A percentile compares a stretch with the other conserved stretches of the same genome.
phyloP scores from a whole-genome alignment of 2,329 filamentous ascomycete genomes.

The Claviceps quebecensis region DNA sequence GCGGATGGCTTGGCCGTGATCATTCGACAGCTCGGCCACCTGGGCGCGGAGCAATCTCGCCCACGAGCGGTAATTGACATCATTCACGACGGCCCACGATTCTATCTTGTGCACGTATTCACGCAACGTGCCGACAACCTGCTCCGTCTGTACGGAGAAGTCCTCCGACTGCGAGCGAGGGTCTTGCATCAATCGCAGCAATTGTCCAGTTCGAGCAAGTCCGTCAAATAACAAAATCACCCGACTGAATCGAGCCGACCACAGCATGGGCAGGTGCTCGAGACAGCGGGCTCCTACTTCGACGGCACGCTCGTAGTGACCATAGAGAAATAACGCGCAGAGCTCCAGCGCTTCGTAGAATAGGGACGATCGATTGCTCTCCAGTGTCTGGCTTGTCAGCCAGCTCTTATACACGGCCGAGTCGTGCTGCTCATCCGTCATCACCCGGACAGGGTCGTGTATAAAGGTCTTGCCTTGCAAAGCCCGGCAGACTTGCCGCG shows the following conservation, averaged over 20 bases:
- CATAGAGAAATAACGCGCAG: conserved; percentile 47
- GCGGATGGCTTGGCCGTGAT: conserved; percentile 44
- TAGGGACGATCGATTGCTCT: conserved; percentile 49
- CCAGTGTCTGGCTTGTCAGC: conserved; percentile 35
- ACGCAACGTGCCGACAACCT: conserved; percentile 38
- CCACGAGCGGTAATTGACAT: conserved; percentile 61
- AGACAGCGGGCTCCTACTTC: conserved; percentile 39
- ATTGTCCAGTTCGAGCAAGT: conserved; percentile 37
- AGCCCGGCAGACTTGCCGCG: conserved; percentile 53
- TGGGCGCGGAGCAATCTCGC: conserved; percentile 55
- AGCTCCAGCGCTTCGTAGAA: conserved; percentile 57
- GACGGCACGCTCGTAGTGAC: conserved; percentile 45
- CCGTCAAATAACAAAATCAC: conserved; percentile 47
- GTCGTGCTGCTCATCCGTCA: conserved; percentile 56
- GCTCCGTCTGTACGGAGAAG: conserved; percentile 27
- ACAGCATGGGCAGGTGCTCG: conserved; percentile 34
- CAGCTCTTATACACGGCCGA: conserved; percentile 44
- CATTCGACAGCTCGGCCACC: conserved; percentile 44
- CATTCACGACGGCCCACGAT: conserved; percentile 47
- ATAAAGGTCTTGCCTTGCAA: conserved; percentile 58
- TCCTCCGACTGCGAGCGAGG: conserved; percentile 29
- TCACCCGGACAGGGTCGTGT: conserved; percentile 36
- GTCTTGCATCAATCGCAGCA: conserved; percentile 36
- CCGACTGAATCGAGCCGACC: conserved; percentile 45
- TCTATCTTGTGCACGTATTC: conserved; percentile 46